These are phyloP conservation scores for Leccinellum luteum DNA, from an alignment of 768 basidiomycete species.

Conservation along the genomic window DNA sequence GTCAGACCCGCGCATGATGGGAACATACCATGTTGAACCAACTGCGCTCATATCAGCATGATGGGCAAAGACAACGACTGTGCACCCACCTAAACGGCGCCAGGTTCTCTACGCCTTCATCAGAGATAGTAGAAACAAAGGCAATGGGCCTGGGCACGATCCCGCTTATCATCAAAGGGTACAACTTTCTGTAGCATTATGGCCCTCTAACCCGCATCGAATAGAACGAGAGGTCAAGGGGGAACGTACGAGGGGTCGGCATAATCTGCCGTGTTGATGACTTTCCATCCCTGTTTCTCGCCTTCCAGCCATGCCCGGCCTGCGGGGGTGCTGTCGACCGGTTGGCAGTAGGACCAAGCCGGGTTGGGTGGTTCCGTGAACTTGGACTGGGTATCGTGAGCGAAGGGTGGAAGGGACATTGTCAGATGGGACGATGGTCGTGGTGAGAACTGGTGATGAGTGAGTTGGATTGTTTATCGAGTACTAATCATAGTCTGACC, in stretches of 20 bases:
- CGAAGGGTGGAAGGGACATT: conserved; percentile 33
- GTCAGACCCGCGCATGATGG: background rate
- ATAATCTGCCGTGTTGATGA: conserved; percentile 29
- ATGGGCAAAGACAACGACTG: background rate
- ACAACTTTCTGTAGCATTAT: conserved; percentile 20
- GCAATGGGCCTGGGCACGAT: conserved; percentile 46
- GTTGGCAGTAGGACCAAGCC: conserved; percentile 32
- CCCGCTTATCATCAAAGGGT: conserved; percentile 37
- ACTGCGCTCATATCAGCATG: conserved; percentile 11
- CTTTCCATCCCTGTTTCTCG: conserved; percentile 36
- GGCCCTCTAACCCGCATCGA: background rate
- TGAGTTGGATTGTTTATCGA: background rate
- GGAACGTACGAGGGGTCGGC: conserved; percentile 25
- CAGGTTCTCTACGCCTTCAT: conserved; percentile 38
- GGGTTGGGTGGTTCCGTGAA: conserved; percentile 33
- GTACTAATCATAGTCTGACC: background rate
- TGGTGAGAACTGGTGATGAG: background rate
- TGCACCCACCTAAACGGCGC: conserved; percentile 39
- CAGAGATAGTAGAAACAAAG: conserved; percentile 38
- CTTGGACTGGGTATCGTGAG: conserved; percentile 11
- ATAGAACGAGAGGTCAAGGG: background rate
- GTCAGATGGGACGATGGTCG: background rate
- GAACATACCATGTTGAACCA: conserved; percentile 29
- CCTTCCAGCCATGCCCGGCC: conserved; percentile 36
- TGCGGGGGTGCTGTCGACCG: conserved; percentile 24